A percentile compares a stretch with the other conserved stretches of the same genome.
These are phyloP conservation scores for Sphaerosporella brunnea DNA, from an alignment of 495 filamentous ascomycete species.

Conservation along the genomic window DNA sequence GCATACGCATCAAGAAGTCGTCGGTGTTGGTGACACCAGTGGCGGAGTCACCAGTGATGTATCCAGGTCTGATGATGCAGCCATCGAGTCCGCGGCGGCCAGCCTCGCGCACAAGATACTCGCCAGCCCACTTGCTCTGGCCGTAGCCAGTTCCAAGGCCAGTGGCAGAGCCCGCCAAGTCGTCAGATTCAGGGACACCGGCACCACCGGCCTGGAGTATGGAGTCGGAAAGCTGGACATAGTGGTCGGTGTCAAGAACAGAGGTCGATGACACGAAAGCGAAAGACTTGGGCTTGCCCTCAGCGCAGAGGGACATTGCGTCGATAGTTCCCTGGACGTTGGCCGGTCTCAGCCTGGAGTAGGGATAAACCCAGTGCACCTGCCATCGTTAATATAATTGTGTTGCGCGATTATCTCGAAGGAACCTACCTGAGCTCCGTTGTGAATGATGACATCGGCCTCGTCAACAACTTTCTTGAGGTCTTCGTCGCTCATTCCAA, in stretches of 20 bases:
- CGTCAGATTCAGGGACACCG: constrained; percentile 45
- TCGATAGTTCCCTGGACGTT: constrained; percentile 76
- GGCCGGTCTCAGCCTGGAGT: constrained; percentile 52
- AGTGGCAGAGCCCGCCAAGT: constrained; percentile 44
- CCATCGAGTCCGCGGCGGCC: constrained; percentile 59
- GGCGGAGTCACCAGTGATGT: constrained; percentile 57
- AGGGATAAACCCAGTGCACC: constrained; percentile 76
- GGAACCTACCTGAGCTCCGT: constrained; percentile 45
- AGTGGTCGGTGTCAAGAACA: constrained; percentile 65
- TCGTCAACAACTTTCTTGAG: constrained; percentile 48
- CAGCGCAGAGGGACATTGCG: constrained; percentile 53
- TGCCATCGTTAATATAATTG: neutral
- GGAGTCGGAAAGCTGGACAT: constrained; percentile 51
- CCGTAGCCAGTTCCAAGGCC: constrained; percentile 75
- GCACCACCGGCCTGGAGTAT: constrained; percentile 35
- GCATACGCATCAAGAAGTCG: constrained; percentile 79
- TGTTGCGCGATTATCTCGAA: neutral
- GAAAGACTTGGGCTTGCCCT: constrained; percentile 62
- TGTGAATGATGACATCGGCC: constrained; percentile 73
- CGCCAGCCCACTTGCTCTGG: constrained; percentile 71
- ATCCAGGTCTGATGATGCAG: constrained; percentile 67
- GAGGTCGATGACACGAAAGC: constrained; percentile 76
- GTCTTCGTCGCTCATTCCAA: constrained; percentile 45
- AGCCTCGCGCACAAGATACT: constrained; percentile 67
- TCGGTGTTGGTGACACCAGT: constrained; percentile 68